phyloP scores from a whole-genome alignment of 768 basidiomycete species.

The Flagelloscypha sp. region DNA sequence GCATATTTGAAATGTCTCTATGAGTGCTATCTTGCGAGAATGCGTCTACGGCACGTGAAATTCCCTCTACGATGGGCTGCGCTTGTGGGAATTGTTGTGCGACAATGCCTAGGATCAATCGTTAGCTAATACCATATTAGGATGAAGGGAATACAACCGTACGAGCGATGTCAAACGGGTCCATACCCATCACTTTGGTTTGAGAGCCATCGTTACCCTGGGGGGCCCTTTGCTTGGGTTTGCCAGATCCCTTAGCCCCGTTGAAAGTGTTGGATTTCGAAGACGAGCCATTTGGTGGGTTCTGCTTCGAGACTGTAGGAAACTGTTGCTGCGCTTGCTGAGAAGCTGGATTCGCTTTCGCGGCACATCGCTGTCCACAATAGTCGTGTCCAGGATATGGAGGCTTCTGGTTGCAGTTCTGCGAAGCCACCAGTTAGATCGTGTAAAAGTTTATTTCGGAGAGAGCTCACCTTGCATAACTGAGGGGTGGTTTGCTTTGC shows the following conservation, averaged over 20 bases:
- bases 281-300: background rate
- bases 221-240: background rate
- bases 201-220: constrained; percentile 2
- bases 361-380: constrained; percentile 59
- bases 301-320: background rate
- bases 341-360: constrained; percentile 28
- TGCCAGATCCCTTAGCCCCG: no score
- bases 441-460: background rate
- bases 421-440: background rate
- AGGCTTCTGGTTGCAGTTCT: constrained; percentile 52
- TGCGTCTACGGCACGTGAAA: no score
- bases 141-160: background rate
- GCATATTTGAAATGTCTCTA: constrained; percentile 32
- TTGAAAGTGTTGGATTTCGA: background rate
- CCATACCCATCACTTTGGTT: constrained; percentile 1
- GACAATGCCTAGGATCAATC: background rate
- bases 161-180: constrained; percentile 9
- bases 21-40: constrained; percentile 14
- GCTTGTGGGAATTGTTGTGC: constrained; percentile 6
- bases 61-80: no score
- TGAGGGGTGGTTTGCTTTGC: constrained; percentile 17
- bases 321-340: constrained; percentile 1
- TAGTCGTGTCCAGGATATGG: constrained; percentile 53
- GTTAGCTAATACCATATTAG: background rate
- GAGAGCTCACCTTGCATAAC: constrained; percentile 34